Evolutionary conservation across 129 eudicot genomes (phyloP).

Genomic region (Gnaphalium uliginosum): DNA sequence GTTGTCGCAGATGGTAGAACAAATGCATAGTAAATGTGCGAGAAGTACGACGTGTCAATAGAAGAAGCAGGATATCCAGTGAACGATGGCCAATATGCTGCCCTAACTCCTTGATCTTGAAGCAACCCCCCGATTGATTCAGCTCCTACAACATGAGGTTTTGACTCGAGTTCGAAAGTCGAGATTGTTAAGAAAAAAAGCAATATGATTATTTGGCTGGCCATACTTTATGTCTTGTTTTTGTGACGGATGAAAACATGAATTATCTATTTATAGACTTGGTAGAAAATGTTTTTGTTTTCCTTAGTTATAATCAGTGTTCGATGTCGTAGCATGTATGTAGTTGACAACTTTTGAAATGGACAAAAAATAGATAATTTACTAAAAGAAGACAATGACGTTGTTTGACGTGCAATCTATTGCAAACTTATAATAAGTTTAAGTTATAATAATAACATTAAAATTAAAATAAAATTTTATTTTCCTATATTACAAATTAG

Average conservation of each 20-base stretch:
- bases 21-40: conserved; percentile 46
- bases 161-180: conserved; percentile 14
- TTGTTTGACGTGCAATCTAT: conserved; percentile 12
- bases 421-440: conserved; percentile 2
- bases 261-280: conserved; percentile 27
- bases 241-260: not conserved
- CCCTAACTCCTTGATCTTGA: conserved; percentile 35
- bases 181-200: conserved; percentile 25
- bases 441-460: not conserved
- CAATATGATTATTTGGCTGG: not conserved
- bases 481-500: not conserved
- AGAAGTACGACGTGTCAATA: conserved; percentile 39
- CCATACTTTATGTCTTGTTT: conserved; percentile 23
- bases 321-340: not conserved
- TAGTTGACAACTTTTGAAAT: not conserved
- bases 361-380: conserved; percentile 22
- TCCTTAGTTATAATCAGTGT: not conserved
- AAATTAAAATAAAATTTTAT: not conserved
- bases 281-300: not conserved
- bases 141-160: not conserved
- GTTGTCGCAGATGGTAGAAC: conserved; percentile 34
- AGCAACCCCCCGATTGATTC: not conserved
- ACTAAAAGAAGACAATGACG: conserved; percentile 10
- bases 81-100: conserved; percentile 57
- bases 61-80: conserved; percentile 44